Conservation (phyloP, 108 stramenopile species). For the Nannochloropsis salina region DNA sequence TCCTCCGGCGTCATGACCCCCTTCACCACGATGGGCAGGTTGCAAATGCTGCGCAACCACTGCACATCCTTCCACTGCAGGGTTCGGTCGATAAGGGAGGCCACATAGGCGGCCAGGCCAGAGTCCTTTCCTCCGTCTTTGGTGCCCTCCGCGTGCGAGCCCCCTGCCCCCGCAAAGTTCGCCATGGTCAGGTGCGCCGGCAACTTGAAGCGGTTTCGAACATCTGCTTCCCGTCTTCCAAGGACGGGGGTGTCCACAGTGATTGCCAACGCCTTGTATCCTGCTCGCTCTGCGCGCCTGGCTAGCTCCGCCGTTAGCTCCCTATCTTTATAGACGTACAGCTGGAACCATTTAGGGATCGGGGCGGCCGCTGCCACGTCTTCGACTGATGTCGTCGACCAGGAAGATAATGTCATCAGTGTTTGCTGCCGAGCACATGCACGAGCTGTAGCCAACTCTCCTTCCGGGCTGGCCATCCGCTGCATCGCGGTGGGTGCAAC, state of each 20-base stretch:
- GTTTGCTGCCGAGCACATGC: slow-evolving; percentile 38
- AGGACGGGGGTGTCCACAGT: slow-evolving; percentile 96
- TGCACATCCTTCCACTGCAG: slow-evolving; percentile 91
- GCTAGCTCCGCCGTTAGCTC: slow-evolving; percentile 84
- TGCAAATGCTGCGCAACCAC: slow-evolving; percentile 90
- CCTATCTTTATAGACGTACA: slow-evolving; percentile 90
- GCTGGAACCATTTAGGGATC: slow-evolving; percentile 64
- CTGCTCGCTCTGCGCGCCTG: slow-evolving; percentile 83
- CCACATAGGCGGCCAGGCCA: slow-evolving; percentile 84
- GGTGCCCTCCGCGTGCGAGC: slow-evolving; percentile 49
- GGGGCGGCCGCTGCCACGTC: slow-evolving; percentile 49
- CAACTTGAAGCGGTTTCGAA: slow-evolving; percentile 91
- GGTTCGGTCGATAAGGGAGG: slow-evolving; percentile 82
- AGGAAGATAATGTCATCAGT: slow-evolving; percentile 51
- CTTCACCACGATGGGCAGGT: slow-evolving; percentile 82
- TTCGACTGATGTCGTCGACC: slow-evolving; percentile 50
- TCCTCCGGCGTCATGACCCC: slow-evolving; percentile 92
- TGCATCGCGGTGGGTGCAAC: slow-evolving; percentile 57
- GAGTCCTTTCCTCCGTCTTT: slow-evolving; percentile 53
- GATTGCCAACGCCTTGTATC: slow-evolving; percentile 83
- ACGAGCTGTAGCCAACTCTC: slow-evolving; percentile 44
- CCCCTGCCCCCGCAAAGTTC: slow-evolving; percentile 45
- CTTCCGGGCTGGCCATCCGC: slow-evolving; percentile 50
- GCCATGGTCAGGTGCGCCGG: slow-evolving; percentile 65
- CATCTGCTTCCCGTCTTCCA: slow-evolving; percentile 90